Conservation (phyloP, 768 basidiomycete genomes). For the Candolleomyces eurysporus region DNA sequence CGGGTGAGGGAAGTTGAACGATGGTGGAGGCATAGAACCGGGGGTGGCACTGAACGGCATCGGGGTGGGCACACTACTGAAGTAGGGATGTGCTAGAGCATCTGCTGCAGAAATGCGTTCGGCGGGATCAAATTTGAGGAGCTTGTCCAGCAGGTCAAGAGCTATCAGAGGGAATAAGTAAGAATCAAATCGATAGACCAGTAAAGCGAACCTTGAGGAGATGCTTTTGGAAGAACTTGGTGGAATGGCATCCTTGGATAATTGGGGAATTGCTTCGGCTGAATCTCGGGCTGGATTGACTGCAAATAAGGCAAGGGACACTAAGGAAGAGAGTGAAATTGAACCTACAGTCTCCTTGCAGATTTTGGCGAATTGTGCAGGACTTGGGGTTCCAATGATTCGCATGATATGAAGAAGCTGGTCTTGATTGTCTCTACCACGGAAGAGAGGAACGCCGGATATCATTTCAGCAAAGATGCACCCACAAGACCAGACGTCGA, state of each 20-base stretch:
- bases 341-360: conserved; percentile 78
- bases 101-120: conserved; percentile 90
- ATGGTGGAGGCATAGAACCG: conserved; percentile 65
- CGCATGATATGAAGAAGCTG: conserved; percentile 98
- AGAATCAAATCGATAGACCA: not conserved
- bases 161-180: conserved; percentile 43
- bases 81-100: conserved; percentile 91
- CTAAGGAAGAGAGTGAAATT: not conserved
- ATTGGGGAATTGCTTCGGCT: conserved; percentile 80
- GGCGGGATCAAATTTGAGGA: conserved; percentile 94
- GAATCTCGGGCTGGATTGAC: conserved; percentile 70
- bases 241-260: conserved; percentile 82
- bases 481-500: conserved; percentile 98
- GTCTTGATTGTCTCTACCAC: conserved; percentile 95
- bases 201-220: conserved; percentile 62
- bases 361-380: conserved; percentile 85
- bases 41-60: conserved; percentile 42
- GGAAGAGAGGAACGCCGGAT: conserved; percentile 92
- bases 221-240: conserved; percentile 82
- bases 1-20: conserved; percentile 68
- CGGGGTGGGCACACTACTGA: conserved; percentile 54
- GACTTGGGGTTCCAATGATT: conserved; percentile 92
- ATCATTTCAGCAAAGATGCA: conserved; percentile 99
- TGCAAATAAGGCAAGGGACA: not conserved
- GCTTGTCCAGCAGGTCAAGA: conserved; percentile 88